Evolutionary conservation across 2,329 filamentous ascomycete species (phyloP), one percentile per base, ranked within the genome.

Genomic region (Beauveria sp.): DNA sequence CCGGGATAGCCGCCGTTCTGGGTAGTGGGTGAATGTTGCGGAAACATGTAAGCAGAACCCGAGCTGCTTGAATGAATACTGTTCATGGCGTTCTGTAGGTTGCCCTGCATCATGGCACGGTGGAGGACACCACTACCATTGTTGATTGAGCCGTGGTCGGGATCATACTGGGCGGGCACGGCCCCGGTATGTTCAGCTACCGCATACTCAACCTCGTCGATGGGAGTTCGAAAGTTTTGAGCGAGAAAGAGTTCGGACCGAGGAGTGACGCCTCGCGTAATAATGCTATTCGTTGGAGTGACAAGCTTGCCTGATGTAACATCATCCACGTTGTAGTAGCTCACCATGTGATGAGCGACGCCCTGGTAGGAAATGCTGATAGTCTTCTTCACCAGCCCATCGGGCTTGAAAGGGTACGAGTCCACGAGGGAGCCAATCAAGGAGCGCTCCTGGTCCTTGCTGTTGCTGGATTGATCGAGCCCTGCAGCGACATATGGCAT

Each of bases 311-410:
- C 79, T 51, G 79, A 77, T 67, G 86, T 80, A n/a, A 92, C 89
- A 70, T 96, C 91, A 6, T 90, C 85, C 12, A 93, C 81, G 49
- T 79, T 90, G 77, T 96, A 96, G 72, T 97, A 97, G 18, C 89
- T 93, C 46, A 96, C 91, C 57, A 97, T 77, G 69, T 96, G 92
- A 69, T 96, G 92, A 2, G 86, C 87, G 2, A 92, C 83, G 2
- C 88, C 88, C 28, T 88, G 82, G 56, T 88, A 86, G 2, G 83
- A 86, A 45, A 96, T 85, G 67, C 88, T 93, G 74, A 96, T 92
- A 0, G 92, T 96, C 79, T 96, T 96, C 81, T 97, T 97, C 65
- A 96, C 84, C 46, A 97, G 76, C 0, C 93, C 92, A 1, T 86
- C 83, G 16, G 86, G 80, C 69, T 95, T 95, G 81, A 96, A 96